A percentile compares a stretch with the other conserved stretches of the same genome.
Conservation (phyloP, 306 rosid species). For the Ormosia semicastrata region DNA sequence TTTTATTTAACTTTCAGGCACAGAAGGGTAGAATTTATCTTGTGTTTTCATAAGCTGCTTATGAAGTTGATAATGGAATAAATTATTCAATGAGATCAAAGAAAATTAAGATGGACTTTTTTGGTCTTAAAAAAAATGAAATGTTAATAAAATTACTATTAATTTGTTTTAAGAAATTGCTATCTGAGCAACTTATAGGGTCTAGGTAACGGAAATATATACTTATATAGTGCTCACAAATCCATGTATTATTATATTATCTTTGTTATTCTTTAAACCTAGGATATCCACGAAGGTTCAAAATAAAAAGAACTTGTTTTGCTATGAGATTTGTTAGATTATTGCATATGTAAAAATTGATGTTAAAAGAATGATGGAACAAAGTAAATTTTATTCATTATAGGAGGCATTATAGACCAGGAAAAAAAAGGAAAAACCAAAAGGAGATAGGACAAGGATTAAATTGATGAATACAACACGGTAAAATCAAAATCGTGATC, state of each 20-base stretch:
- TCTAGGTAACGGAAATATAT: too few species aligned
- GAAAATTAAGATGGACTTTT: not conserved
- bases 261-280: not conserved
- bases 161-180: not conserved
- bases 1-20: not conserved
- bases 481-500: not conserved
- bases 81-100: not conserved
- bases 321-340: not conserved
- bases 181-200: not conserved
- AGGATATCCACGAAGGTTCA: not conserved
- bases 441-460: constrained; percentile 7
- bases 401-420: not conserved
- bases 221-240: not conserved
- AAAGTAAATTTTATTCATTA: not conserved
- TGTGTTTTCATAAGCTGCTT: not conserved
- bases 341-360: not conserved
- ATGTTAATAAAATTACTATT: not conserved
- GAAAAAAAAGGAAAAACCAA: not conserved
- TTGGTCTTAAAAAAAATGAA: not conserved
- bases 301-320: not conserved
- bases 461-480: not conserved
- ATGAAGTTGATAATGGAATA: not conserved
- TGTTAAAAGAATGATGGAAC: not conserved
- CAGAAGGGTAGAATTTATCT: not conserved
- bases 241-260: not conserved